Conservation (phyloP, 2,329 filamentous ascomycete species). For the Microdochium nivale region DNA sequence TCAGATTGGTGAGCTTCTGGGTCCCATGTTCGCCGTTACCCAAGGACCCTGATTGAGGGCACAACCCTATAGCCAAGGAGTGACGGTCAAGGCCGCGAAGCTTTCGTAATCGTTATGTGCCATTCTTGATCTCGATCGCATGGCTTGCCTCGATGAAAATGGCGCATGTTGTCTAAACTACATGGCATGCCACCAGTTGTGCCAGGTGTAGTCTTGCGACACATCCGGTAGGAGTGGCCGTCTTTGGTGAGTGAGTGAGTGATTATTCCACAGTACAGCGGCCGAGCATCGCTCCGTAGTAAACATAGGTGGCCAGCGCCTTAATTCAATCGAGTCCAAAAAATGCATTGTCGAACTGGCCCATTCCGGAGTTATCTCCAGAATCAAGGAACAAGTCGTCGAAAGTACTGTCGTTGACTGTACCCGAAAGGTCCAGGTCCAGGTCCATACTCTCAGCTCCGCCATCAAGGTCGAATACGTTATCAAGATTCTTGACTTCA, state of each 20-base stretch:
- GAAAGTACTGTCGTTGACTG: constrained; percentile 33
- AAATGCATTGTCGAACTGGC: constrained; percentile 37
- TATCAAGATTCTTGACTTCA: constrained; percentile 29
- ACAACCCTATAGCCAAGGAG: not conserved
- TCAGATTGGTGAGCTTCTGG: constrained; percentile 21
- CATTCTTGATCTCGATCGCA: too few relatives aligned
- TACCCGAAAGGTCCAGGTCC: constrained; percentile 27
- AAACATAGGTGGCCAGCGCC: not conserved
- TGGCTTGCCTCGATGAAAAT: too few relatives aligned
- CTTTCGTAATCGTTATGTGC: too few relatives aligned
- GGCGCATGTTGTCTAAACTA: too few relatives aligned
- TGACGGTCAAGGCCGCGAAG: too few relatives aligned
- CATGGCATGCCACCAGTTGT: too few relatives aligned
- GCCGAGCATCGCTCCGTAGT: too few relatives aligned
- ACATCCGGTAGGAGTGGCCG: not conserved
- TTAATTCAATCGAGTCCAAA: constrained; percentile 26
- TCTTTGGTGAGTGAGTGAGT: not conserved
- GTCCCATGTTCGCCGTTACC: constrained; percentile 28
- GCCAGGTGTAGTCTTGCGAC: too few relatives aligned
- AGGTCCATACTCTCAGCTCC: constrained; percentile 27
- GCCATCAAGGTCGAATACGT: constrained; percentile 36
- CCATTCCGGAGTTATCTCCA: constrained; percentile 31
- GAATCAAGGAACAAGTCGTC: constrained; percentile 40
- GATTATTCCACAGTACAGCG: too few relatives aligned
- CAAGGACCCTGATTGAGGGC: constrained; percentile 25